Evolutionary conservation across 2,329 filamentous ascomycete genomes (phyloP).

Genomic region (Gyromitra esculenta): DNA sequence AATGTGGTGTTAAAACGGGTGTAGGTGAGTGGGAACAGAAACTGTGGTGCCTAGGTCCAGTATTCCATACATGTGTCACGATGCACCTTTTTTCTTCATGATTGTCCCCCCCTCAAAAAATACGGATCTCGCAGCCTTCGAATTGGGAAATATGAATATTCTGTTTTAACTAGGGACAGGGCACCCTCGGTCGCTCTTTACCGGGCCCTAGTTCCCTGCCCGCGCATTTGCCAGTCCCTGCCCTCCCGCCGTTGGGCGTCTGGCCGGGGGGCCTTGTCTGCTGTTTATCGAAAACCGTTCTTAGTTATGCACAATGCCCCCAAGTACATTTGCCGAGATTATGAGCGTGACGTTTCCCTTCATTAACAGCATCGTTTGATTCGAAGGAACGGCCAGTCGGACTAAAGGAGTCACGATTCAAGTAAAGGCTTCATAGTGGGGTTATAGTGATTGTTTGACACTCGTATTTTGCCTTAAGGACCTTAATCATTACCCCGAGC

Average conservation of each 20-base stretch:
- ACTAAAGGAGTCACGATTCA: conserved; percentile 20
- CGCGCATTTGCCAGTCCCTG: conserved; percentile 51
- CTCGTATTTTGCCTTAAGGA: not conserved
- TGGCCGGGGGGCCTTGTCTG: conserved; percentile 28
- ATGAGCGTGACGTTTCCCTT: conserved; percentile 38
- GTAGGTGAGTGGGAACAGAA: conserved; percentile 1
- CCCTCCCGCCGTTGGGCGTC: conserved; percentile 48
- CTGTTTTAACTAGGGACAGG: conserved; percentile 31
- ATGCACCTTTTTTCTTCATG: not conserved
- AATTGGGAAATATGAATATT: conserved; percentile 18
- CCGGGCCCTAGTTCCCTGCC: conserved; percentile 49
- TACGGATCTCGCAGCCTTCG: conserved; percentile 42
- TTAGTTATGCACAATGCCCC: conserved; percentile 40
- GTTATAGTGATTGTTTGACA: not conserved
- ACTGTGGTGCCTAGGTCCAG: conserved; percentile 36
- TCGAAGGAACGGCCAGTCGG: not conserved
- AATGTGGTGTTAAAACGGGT: conserved; percentile 4
- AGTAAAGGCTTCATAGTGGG: not conserved
- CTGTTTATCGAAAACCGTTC: conserved; percentile 55
- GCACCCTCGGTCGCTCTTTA: conserved; percentile 43
- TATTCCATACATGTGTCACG: conserved; percentile 37
- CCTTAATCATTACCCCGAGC: conserved; percentile 31
- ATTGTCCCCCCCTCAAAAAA: conserved; percentile 27
- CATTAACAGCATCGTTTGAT: not conserved
- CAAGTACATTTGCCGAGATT: conserved; percentile 51